Evolutionary conservation across 192 early-diverging fungal species (phyloP).

Genomic region (Glomus cerebriforme): DNA sequence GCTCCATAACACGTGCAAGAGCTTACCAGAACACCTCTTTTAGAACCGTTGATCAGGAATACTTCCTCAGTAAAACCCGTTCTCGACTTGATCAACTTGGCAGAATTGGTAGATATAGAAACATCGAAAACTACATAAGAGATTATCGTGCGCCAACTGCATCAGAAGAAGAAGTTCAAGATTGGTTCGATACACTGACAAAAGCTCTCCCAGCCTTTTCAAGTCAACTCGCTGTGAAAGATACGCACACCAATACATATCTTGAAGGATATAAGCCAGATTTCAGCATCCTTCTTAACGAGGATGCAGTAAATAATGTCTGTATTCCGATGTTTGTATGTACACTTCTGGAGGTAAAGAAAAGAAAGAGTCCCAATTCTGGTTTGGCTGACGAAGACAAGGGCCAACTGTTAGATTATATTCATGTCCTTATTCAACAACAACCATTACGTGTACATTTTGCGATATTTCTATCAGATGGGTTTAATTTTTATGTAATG

Average conservation of each 20-base stretch:
- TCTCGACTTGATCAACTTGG: neutral
- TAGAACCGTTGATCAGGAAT: neutral
- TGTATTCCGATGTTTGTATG: neutral
- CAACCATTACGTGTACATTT: constrained; percentile 3
- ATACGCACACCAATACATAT: constrained; percentile 2
- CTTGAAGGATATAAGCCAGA: constrained; percentile 7
- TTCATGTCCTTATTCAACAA: neutral
- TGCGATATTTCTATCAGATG: constrained; percentile 19
- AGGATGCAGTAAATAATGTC: neutral
- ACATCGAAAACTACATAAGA: neutral
- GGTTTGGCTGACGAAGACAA: neutral
- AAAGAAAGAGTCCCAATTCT: neutral
- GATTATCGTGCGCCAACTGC: neutral
- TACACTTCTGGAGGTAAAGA: constrained; percentile 3
- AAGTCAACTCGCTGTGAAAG: neutral
- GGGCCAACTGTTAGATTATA: neutral
- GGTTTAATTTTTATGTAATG: constrained; percentile 23
- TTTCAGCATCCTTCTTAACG: neutral
- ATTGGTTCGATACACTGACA: neutral
- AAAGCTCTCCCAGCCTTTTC: neutral
- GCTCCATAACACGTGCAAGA: neutral
- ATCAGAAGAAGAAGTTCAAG: constrained; percentile 13
- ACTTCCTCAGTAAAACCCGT: neutral
- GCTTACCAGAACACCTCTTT: neutral
- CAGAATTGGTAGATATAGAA: neutral